Evolutionary conservation across 331 rosid species (phyloP), one percentile per base, ranked within the genome.

Genomic region (Arachis monticola): DNA sequence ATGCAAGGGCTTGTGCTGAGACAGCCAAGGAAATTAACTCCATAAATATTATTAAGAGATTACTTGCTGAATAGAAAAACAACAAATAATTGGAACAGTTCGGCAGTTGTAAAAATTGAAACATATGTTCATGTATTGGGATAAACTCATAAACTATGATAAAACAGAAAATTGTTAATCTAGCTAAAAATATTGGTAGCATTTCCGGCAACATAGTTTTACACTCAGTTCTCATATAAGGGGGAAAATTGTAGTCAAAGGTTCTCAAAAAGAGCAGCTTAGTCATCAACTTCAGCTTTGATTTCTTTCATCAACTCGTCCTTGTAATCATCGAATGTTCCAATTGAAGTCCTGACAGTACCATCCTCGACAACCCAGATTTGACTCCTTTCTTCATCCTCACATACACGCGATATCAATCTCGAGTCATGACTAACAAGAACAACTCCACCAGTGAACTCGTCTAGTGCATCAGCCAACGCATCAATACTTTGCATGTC

Each of bases 401-500:
- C 97, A 8, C 97, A 92, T 2, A 86, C 97, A 27, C 88, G 87
- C 27, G 97, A 89, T 76, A 92, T 92, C 84, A 92, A 83, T 62
- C 97, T 83, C 4, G 97, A 90, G 70, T 92, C 97, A 48, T 92
- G 96, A 85, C 97, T 92, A 51, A 92, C 97, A 67, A 90, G 91
- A 72, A 89, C 93, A 67, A 92, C 96, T 59, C 97, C 97, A 45
- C 97, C 97, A 0, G 91, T 88, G 83, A 92, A 92, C 60, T 89
- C 96, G 67, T 92, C 93, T 13, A 92, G 85, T 32, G 97, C 96
- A 77, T 88, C 92, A 4, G 96, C 97, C 69, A 92, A 86, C 3
- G 97, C 97, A 78, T 92, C 96, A 47, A 92, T 92, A 66, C 97
- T 92, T 88, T 92, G 96, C 97, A 92, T 92, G 75, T 92, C 97